Conservation (phyloP, 345 rosid genomes). For the Eucalyptus marginata region DNA sequence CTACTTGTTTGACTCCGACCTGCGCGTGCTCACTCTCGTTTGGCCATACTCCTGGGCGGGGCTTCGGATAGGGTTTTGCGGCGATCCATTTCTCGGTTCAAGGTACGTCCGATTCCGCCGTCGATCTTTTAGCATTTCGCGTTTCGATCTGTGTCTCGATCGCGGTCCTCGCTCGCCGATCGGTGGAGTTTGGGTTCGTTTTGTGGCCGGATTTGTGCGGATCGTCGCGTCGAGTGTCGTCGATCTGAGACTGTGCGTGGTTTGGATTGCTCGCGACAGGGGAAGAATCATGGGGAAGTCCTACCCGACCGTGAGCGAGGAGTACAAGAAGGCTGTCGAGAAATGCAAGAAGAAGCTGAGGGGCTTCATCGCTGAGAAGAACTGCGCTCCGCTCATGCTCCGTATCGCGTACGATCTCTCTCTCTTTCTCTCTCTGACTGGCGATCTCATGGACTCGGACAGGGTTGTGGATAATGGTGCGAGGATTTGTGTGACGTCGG, state of each 20-base stretch:
- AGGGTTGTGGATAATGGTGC: not conserved
- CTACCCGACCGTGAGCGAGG: slow-evolving; percentile 75
- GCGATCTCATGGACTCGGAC: not conserved
- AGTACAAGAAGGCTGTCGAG: slow-evolving; percentile 60
- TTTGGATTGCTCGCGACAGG: not conserved
- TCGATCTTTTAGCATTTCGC: not conserved
- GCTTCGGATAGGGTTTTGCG: not conserved
- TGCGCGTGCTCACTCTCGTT: not conserved
- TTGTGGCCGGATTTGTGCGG: not conserved
- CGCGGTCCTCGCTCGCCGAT: not conserved
- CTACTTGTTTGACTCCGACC: not conserved
- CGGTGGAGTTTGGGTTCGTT: not conserved
- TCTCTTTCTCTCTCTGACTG: not conserved
- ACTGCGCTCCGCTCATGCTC: slow-evolving; percentile 90
- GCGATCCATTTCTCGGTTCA: not conserved
- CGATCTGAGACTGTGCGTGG: not conserved
- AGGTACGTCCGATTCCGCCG: not conserved
- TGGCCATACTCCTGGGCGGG: not conserved
- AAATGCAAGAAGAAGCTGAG: slow-evolving; percentile 79
- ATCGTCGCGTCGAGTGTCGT: not conserved
- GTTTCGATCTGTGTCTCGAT: not conserved
- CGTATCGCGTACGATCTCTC: slow-evolving; percentile 55
- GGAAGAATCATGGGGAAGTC: slow-evolving; percentile 42
- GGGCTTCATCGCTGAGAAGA: slow-evolving; percentile 81
- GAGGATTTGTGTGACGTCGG: not conserved